These are phyloP conservation scores for Metarhizium brunneum DNA, from an alignment of 2,329 filamentous ascomycete genomes.

Conservation along the genomic window DNA sequence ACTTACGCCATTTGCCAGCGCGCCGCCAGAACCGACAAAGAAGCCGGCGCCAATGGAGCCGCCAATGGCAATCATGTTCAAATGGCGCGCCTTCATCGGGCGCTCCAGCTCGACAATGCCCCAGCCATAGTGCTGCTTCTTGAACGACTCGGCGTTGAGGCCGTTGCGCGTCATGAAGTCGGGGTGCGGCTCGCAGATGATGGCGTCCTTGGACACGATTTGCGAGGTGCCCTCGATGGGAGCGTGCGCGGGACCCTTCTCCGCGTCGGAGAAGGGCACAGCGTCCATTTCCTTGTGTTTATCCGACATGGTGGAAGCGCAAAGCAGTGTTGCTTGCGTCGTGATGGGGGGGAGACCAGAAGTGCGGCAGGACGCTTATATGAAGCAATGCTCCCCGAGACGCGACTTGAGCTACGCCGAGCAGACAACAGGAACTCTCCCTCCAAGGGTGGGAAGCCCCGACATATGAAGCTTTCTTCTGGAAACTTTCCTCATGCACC, in stretches of 20 bases:
- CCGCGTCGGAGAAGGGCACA: background rate
- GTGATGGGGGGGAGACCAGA: background rate
- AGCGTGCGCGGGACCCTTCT: background rate
- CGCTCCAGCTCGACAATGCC: slow-evolving; percentile 30
- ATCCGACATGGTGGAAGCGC: background rate
- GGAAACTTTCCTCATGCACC: background rate
- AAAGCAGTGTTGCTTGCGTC: no score
- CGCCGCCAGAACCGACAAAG: slow-evolving; percentile 50
- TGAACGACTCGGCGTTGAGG: slow-evolving; percentile 25
- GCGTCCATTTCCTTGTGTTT: background rate
- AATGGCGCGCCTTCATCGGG: slow-evolving; percentile 45
- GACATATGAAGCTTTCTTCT: background rate
- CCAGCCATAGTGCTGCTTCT: slow-evolving; percentile 20
- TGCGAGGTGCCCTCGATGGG: background rate
- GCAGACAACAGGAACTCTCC: no score
- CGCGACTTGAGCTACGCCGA: no score
- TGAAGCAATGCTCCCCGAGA: no score
- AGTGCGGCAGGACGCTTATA: background rate
- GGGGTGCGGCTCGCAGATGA: background rate
- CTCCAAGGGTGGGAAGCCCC: background rate
- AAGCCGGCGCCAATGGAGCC: slow-evolving; percentile 55
- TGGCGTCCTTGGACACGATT: background rate
- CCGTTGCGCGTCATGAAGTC: slow-evolving; percentile 26
- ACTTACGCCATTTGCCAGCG: slow-evolving; percentile 41
- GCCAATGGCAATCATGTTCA: slow-evolving; percentile 55